Evolutionary conservation across 495 filamentous ascomycete species (phyloP).

Genomic region (Daldinia decipiens): DNA sequence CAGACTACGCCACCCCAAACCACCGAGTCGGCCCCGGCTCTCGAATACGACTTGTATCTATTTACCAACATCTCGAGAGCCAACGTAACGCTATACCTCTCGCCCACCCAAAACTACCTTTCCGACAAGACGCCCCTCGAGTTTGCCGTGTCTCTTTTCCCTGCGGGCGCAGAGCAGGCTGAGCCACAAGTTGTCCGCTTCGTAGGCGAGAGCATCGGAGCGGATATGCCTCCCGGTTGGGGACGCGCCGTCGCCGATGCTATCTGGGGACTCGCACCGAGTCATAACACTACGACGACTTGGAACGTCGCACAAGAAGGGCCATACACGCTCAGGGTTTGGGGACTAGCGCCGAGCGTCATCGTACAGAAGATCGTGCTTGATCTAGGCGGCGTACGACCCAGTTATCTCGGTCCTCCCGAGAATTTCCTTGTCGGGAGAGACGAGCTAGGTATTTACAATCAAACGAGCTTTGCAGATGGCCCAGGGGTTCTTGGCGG

Average conservation of each 20-base stretch:
- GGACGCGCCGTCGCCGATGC: constrained; percentile 63
- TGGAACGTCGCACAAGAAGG: constrained; percentile 60
- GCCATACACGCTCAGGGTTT: constrained; percentile 67
- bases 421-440: constrained; percentile 67
- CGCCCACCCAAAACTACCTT: constrained; percentile 68
- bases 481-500: constrained; percentile 40
- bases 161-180: constrained; percentile 53
- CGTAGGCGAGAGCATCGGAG: constrained; percentile 58
- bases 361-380: constrained; percentile 76
- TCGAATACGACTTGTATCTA: constrained; percentile 74
- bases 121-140: constrained; percentile 67
- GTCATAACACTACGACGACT: constrained; percentile 62
- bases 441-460: constrained; percentile 53
- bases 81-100: constrained; percentile 71
- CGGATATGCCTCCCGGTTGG: constrained; percentile 68
- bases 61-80: constrained; percentile 64
- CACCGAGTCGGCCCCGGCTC: constrained; percentile 59
- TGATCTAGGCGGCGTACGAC: constrained; percentile 72
- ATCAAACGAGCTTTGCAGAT: constrained; percentile 55
- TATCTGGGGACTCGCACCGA: constrained; percentile 63
- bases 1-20: constrained; percentile 60
- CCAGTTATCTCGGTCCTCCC: constrained; percentile 74
- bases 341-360: constrained; percentile 70
- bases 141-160: constrained; percentile 66
- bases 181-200: constrained; percentile 60